These are phyloP conservation scores for Leptodontidium sp. DNA, from an alignment of 2,329 filamentous ascomycete species.

Conservation along the genomic window DNA sequence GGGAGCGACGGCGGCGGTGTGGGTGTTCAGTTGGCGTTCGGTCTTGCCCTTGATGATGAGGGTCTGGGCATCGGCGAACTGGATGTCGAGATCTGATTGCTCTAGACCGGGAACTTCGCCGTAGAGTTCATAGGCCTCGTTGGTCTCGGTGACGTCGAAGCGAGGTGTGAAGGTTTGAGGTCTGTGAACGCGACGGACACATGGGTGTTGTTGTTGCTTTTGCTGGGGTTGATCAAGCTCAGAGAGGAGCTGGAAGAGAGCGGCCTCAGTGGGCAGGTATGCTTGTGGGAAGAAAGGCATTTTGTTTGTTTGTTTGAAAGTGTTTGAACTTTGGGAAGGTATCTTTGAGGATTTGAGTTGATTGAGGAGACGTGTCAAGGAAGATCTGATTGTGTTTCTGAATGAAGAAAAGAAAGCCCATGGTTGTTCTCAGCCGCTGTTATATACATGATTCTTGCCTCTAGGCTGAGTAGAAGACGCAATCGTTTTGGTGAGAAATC, in stretches of 20 bases:
- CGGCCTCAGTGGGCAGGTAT: constrained; percentile 36
- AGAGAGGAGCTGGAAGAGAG: constrained; percentile 67
- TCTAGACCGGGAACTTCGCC: constrained; percentile 79
- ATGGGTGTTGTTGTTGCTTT: constrained; percentile 25
- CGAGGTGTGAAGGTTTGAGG: constrained; percentile 68
- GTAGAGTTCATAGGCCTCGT: constrained; percentile 75
- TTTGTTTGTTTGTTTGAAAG: constrained; percentile 26
- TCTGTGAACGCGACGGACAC: constrained; percentile 46
- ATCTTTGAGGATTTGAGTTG: constrained; percentile 22
- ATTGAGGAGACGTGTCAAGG: constrained; percentile 16
- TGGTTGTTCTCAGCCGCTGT: constrained; percentile 22
- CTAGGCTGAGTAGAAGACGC: constrained; percentile 37
- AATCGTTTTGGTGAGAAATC: constrained; percentile 39
- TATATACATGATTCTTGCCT: constrained; percentile 34
- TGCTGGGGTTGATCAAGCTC: constrained; percentile 58
- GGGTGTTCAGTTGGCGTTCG: constrained; percentile 40
- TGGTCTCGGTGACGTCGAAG: constrained; percentile 79
- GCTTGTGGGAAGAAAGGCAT: constrained; percentile 44
- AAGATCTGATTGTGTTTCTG: constrained; percentile 34
- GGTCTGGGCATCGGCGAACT: constrained; percentile 80
- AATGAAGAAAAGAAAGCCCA: constrained; percentile 37
- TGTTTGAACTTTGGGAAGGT: constrained; percentile 17
- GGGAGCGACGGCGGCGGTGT: constrained; percentile 66
- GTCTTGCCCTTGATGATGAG: constrained; percentile 68
- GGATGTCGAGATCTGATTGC: constrained; percentile 76